A percentile compares a stretch with the other conserved stretches of the same genome.
Evolutionary conservation across 805 yeast species (phyloP).

Genomic region (Metschnikowia rubicola): DNA sequence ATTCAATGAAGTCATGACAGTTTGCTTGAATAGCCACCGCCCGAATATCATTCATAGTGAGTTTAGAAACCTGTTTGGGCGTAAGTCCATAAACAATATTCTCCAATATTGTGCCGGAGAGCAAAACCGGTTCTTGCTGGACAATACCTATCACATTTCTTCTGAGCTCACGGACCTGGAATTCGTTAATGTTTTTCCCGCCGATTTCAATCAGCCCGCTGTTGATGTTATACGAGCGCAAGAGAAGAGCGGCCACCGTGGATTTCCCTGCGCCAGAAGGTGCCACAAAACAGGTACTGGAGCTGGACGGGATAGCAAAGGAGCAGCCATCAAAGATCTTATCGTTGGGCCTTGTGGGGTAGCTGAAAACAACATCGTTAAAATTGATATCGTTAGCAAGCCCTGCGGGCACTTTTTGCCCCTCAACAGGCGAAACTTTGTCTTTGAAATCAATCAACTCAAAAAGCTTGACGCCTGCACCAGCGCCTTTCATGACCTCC

Average conservation of each 20-base stretch:
- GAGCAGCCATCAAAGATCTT: constrained; percentile 36
- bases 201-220: constrained; percentile 50
- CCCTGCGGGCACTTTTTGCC: constrained; percentile 23
- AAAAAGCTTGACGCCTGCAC: constrained; percentile 43
- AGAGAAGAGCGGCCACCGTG: constrained; percentile 52
- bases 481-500: constrained; percentile 47
- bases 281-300: constrained; percentile 47
- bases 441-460: constrained; percentile 38
- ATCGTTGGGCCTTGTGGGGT: constrained; percentile 39
- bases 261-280: constrained; percentile 63
- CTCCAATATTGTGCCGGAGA: constrained; percentile 53
- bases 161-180: constrained; percentile 50
- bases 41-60: constrained; percentile 41
- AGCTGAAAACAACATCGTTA: constrained; percentile 37
- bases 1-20: constrained; percentile 52
- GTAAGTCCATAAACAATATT: constrained; percentile 54
- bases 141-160: constrained; percentile 52
- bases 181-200: constrained; percentile 45
- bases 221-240: constrained; percentile 50
- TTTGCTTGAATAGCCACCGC: constrained; percentile 51
- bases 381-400: constrained; percentile 35
- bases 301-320: constrained; percentile 32
- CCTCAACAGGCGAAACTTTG: constrained; percentile 35
- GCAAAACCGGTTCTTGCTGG: constrained; percentile 59
- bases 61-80: constrained; percentile 28